Evolutionary conservation across 495 filamentous ascomycete genomes (phyloP), one percentile per base, ranked within the genome.

Genomic region (Aspergillus sparsus): DNA sequence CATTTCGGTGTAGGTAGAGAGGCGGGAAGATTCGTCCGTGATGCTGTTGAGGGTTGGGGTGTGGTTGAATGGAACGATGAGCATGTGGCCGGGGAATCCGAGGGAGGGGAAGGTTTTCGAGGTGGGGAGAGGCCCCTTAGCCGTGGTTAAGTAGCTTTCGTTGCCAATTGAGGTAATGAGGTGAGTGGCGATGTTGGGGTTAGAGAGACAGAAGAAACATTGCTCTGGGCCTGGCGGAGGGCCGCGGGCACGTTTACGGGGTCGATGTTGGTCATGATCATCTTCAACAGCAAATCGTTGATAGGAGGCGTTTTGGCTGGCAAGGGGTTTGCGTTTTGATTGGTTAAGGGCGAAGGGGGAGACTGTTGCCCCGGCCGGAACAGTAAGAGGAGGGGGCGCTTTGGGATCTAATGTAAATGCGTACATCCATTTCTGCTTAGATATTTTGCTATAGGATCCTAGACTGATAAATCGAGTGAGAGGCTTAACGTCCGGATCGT

Each of bases 181-280:
- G 71, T 98, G 93, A 0, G 87, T 89, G 37, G 89, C 87, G 32
- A 95, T 74, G 55, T 86, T 87, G 15, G 87, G 84, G 68, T 94
- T 97, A 8, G 87, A 89, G 5, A 98, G 80, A 70, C 94, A 98
- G 80, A 98, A 97, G 80, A 93, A 98, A 70, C 94, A 98, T 62
- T 85, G 80, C 21, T 87, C 85, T 0, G 91, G 91, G 4, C 85
- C 85, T 5, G 89, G 86, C 1, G 89, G 89, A 8, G 82, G 79
- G 10, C 72, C 79, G 8, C 84, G 80, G 27, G 72, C 64, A 41
- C 82, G 79, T 58, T 91, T 88, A 34, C 74, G 73, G n/a, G 79
- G 71, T 21, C 77, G 75, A 37, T 74, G 63, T 41, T 69, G 61
- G 44, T 71, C 60, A 42, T 77, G 67, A 50, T 75, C 62, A 46